A percentile compares a stretch with the other conserved stretches of the same genome.
phyloP scores from a whole-genome alignment of 2,329 filamentous ascomycete genomes.

The Grosmannia penicillata region DNA sequence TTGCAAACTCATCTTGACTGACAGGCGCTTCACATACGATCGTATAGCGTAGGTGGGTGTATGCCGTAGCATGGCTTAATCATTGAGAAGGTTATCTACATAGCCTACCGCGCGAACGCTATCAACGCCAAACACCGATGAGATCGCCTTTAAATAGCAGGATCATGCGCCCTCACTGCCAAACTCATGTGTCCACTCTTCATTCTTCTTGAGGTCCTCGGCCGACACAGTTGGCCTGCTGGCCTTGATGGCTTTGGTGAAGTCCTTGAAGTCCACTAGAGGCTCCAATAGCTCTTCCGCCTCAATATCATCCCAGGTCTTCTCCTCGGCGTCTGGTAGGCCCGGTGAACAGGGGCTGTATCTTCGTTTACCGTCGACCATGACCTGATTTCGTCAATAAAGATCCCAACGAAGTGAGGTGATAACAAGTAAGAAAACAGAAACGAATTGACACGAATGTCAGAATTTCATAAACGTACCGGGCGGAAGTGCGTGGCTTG shows the following conservation, averaged over 20 bases:
- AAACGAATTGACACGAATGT: too few species aligned
- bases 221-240: conserved; percentile 80
- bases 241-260: conserved; percentile 78
- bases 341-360: conserved; percentile 90
- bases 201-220: conserved; percentile 69
- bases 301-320: conserved; percentile 83
- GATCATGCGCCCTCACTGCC: conserved; percentile 64
- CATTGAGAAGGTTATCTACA: neutral
- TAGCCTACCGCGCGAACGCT: neutral
- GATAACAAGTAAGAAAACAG: too few species aligned
- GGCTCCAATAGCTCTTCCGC: conserved; percentile 78
- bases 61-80: too few species aligned
- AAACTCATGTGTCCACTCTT: conserved; percentile 93
- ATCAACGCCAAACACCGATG: conserved; percentile 1
- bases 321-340: conserved; percentile 71
- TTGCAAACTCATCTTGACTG: too few species aligned
- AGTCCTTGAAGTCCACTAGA: conserved; percentile 76
- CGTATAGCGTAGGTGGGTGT: too few species aligned
- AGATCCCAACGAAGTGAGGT: too few species aligned
- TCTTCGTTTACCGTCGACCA: conserved; percentile 50
- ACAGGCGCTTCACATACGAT: too few species aligned
- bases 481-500: conserved; percentile 96
- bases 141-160: neutral
- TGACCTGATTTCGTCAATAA: too few species aligned
- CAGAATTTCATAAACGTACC: conserved; percentile 32